Evolutionary conservation across 805 yeast species (phyloP).

Genomic region (Scheffersomyces amazonensis): DNA sequence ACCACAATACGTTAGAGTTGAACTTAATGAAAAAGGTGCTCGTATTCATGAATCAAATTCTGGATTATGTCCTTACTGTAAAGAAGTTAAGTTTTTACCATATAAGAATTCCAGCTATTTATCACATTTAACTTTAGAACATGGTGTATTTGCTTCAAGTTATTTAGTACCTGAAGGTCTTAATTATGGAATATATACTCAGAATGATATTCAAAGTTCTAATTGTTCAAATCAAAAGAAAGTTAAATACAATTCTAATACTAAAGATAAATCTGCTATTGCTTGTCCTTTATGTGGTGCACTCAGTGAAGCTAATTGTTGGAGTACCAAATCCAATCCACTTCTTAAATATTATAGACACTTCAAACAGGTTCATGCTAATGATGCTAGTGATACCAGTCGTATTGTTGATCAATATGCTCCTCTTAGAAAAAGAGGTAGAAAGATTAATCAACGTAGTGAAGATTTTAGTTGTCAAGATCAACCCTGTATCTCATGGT

Average conservation of each 20-base stretch:
- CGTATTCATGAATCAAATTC: slow-evolving; percentile 23
- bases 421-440: slow-evolving; percentile 5
- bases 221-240: too few species aligned
- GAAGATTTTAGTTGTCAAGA: too few species aligned
- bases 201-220: too few species aligned
- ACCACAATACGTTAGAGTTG: slow-evolving; percentile 28
- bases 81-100: slow-evolving; percentile 22
- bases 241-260: too few species aligned
- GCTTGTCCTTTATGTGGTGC: slow-evolving; percentile 26
- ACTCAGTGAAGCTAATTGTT: slow-evolving; percentile 25
- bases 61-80: slow-evolving; percentile 29
- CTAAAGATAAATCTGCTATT: too few species aligned
- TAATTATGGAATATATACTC: slow-evolving; percentile 21
- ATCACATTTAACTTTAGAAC: slow-evolving; percentile 28
- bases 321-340: slow-evolving; percentile 25
- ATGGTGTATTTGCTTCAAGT: slow-evolving; percentile 27
- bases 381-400: neutral
- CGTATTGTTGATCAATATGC: slow-evolving; percentile 2
- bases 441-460: too few species aligned
- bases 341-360: slow-evolving; percentile 27
- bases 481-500: too few species aligned
- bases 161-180: slow-evolving; percentile 27
- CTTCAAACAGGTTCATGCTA: slow-evolving; percentile 19
- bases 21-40: slow-evolving; percentile 17
- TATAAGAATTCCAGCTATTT: slow-evolving; percentile 29